phyloP scores from a whole-genome alignment of 208 protist genomes.

The Angomonas ambiguus region DNA sequence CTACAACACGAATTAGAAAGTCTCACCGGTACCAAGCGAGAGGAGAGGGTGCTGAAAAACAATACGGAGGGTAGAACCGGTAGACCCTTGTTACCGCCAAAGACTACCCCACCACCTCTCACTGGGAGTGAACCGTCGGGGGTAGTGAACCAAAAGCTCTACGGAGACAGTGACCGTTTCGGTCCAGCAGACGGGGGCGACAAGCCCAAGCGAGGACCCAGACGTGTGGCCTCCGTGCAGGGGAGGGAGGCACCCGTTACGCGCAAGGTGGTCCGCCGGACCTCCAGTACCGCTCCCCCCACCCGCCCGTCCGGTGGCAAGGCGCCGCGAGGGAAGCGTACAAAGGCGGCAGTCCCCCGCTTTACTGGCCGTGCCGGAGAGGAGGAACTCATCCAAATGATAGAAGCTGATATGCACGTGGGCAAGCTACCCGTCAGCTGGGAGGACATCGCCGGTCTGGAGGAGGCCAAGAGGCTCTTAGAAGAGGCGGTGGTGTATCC shows the following conservation, averaged over 20 bases:
- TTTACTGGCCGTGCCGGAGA: constrained; percentile 67
- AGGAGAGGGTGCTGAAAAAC: not conserved
- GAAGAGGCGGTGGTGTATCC: constrained; percentile 93
- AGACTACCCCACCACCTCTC: not conserved
- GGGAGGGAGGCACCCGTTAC: not conserved
- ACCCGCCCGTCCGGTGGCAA: not conserved
- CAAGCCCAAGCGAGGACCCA: not conserved
- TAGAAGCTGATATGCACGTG: constrained; percentile 84
- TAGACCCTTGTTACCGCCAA: not conserved
- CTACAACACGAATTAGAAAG: not conserved
- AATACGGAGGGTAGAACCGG: not conserved
- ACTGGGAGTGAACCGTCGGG: not conserved
- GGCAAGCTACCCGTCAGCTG: constrained; percentile 62
- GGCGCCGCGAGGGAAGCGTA: not conserved
- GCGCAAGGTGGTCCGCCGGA: not conserved
- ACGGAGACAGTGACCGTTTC: constrained; percentile 83
- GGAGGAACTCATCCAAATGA: constrained; percentile 77
- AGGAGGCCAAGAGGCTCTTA: constrained; percentile 88
- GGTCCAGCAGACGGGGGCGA: constrained; percentile 42
- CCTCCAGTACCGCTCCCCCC: not conserved
- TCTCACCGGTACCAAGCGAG: not conserved
- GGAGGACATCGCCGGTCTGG: constrained; percentile 87
- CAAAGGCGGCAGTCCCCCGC: constrained; percentile 21
- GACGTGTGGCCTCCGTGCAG: not conserved
- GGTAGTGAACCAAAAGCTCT: constrained; percentile 44